phyloP scores from a whole-genome alignment of 306 rosid species.

The Purshia tridentata region DNA sequence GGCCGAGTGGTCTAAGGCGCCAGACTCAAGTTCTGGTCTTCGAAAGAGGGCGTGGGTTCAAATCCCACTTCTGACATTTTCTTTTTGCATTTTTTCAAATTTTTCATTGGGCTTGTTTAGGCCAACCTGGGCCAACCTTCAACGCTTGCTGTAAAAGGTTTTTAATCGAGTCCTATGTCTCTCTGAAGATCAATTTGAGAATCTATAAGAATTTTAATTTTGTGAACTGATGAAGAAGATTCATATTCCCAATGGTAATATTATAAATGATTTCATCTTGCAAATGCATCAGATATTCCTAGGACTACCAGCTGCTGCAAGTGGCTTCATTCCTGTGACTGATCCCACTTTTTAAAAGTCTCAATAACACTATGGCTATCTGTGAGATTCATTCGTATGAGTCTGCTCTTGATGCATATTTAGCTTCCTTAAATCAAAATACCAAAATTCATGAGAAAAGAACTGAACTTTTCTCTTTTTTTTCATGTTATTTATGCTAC shows the following conservation, averaged over 20 bases:
- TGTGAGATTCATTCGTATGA: too few species aligned
- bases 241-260: neutral
- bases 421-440: too few species aligned
- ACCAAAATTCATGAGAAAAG: too few species aligned
- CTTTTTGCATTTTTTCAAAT: fast-evolving
- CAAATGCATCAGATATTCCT: too few species aligned
- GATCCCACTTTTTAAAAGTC: neutral
- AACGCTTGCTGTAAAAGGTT: too few species aligned
- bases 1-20: constrained; percentile 40
- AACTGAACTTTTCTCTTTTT: neutral
- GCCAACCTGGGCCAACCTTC: neutral
- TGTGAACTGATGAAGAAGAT: neutral
- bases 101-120: neutral
- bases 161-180: too few species aligned
- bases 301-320: neutral
- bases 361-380: too few species aligned
- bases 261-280: too few species aligned
- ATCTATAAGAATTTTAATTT: too few species aligned
- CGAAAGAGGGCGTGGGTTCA: constrained; percentile 33
- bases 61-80: constrained; percentile 30
- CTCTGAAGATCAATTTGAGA: too few species aligned
- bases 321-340: neutral
- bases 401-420: too few species aligned
- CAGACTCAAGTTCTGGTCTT: constrained; percentile 36
- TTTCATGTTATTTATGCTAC: neutral